These are phyloP conservation scores for Pisolithus microcarpus DNA, from an alignment of 768 basidiomycete species.

Conservation along the genomic window DNA sequence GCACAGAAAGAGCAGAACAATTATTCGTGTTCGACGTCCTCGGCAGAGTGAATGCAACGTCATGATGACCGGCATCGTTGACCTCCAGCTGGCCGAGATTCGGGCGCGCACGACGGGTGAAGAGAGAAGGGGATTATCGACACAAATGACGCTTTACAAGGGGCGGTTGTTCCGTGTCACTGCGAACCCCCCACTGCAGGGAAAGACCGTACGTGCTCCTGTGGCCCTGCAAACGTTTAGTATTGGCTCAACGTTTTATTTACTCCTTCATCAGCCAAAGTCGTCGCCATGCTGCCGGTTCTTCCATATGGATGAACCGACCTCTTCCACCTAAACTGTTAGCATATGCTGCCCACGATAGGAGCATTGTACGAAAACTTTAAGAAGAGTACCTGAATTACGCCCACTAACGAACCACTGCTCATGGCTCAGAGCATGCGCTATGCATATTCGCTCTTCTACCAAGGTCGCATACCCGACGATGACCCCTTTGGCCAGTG, in stretches of 20 bases:
- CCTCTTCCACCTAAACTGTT: conserved; percentile 32
- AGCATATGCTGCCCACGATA: conserved; percentile 38
- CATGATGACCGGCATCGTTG: conserved; percentile 27
- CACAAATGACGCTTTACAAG: conserved; percentile 21
- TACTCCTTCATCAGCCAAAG: conserved; percentile 19
- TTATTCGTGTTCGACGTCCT: conserved; percentile 34
- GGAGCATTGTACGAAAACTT: conserved; percentile 31
- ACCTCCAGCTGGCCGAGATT: conserved; percentile 37
- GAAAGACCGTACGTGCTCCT: conserved; percentile 27
- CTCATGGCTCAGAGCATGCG: conserved; percentile 23
- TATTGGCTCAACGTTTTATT: neutral
- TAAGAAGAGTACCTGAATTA: conserved; percentile 18
- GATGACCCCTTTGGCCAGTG: conserved; percentile 19
- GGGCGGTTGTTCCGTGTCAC: conserved; percentile 18
- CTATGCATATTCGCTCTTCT: conserved; percentile 20
- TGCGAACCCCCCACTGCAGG: conserved; percentile 14
- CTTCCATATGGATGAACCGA: conserved; percentile 28
- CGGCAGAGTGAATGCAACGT: conserved; percentile 20
- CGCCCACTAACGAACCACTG: conserved; percentile 1
- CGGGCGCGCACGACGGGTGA: conserved; percentile 18
- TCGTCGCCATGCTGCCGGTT: conserved; percentile 29
- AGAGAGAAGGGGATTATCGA: conserved; percentile 21
- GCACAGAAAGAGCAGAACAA: conserved; percentile 23
- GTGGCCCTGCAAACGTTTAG: neutral
- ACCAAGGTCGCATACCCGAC: conserved; percentile 21